phyloP scores from a whole-genome alignment of 768 basidiomycete species.

The Dictyophora rubrovolvata region DNA sequence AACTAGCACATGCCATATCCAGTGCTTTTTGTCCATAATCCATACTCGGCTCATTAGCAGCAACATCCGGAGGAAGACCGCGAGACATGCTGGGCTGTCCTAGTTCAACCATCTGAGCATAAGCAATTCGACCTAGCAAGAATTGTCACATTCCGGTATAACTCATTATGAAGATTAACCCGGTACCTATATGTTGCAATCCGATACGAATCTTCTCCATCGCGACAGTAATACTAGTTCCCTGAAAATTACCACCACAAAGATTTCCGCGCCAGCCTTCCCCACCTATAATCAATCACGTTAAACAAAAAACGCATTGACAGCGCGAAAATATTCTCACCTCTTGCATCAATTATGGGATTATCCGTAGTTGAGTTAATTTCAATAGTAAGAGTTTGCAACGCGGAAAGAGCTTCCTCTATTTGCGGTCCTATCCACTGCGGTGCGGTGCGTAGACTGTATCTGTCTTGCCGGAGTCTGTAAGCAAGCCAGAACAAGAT shows the following conservation, averaged over 20 bases:
- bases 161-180: background rate
- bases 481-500: constrained; percentile 13
- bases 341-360: constrained; percentile 20
- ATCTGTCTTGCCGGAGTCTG: constrained; percentile 21
- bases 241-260: constrained; percentile 18
- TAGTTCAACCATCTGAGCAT: constrained; percentile 20
- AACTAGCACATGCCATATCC: constrained; percentile 19
- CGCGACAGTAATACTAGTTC: constrained; percentile 14
- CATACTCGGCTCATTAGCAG: constrained; percentile 9
- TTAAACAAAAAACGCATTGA: constrained; percentile 1
- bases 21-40: constrained; percentile 21
- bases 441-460: constrained; percentile 15
- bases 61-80: constrained; percentile 17
- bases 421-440: constrained; percentile 22
- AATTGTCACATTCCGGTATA: background rate
- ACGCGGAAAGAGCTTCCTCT: constrained; percentile 15
- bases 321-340: background rate
- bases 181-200: constrained; percentile 16
- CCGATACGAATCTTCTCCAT: constrained; percentile 20
- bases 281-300: background rate
- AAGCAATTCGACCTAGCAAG: constrained; percentile 11
- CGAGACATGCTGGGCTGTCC: constrained; percentile 20
- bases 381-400: constrained; percentile 16
- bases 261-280: background rate
- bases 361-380: constrained; percentile 23